phyloP scores from a whole-genome alignment of 768 basidiomycete genomes.

The Leccinum disarticulatum region DNA sequence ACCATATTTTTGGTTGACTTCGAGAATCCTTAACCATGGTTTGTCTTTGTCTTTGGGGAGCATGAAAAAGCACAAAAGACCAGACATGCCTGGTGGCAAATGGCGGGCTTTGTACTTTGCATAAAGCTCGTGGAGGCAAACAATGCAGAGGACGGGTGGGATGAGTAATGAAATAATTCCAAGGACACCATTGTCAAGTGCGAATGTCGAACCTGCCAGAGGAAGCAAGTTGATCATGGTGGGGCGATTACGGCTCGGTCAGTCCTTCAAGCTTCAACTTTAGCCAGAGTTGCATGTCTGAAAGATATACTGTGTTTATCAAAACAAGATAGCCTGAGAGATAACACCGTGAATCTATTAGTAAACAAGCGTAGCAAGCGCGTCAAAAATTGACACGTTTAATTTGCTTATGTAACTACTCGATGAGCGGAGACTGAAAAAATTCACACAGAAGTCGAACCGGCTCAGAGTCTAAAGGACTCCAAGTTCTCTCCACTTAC shows the following conservation, averaged over 20 bases:
- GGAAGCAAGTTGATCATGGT: background rate
- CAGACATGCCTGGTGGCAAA: constrained; percentile 18
- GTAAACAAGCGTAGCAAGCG: too few relatives aligned
- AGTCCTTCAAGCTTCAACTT: background rate
- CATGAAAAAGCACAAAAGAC: constrained; percentile 10
- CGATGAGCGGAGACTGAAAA: too few relatives aligned
- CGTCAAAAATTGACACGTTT: too few relatives aligned
- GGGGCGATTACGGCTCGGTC: background rate
- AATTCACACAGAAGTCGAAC: too few relatives aligned
- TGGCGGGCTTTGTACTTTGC: constrained; percentile 1
- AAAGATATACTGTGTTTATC: too few relatives aligned
- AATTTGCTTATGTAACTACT: too few relatives aligned
- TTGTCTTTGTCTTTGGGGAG: constrained; percentile 8
- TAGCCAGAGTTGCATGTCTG: too few relatives aligned
- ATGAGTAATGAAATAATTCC: background rate
- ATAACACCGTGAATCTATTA: too few relatives aligned
- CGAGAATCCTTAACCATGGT: constrained; percentile 12
- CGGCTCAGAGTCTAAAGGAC: too few relatives aligned
- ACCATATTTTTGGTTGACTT: constrained; percentile 16
- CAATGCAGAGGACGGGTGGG: background rate
- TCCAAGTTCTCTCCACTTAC: too few relatives aligned
- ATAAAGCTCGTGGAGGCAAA: constrained; percentile 3
- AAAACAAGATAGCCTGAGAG: too few relatives aligned
- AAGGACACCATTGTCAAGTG: background rate
- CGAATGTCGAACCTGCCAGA: too few relatives aligned